Percentiles rank a stretch among this genome's conserved stretches.
Evolutionary conservation across 257 asterid genomes (phyloP).

Genomic region (Gentiana straminea): DNA sequence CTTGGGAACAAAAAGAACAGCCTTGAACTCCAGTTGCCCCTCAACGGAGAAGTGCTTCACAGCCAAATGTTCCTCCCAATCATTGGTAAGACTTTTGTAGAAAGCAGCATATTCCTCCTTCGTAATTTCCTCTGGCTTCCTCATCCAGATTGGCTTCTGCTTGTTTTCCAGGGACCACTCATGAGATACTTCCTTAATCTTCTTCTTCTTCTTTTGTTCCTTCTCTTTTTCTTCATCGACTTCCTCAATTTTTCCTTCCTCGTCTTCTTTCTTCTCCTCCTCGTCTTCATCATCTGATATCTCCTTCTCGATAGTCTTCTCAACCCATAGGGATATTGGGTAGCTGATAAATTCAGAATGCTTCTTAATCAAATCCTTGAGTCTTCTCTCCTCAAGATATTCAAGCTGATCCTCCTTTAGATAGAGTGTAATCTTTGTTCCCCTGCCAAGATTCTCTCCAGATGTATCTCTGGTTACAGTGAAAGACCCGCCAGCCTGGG

Average conservation of each 20-base stretch:
- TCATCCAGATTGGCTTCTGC: slow-evolving; percentile 58
- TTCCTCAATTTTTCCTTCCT: slow-evolving; percentile 52
- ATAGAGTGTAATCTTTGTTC: slow-evolving; percentile 37
- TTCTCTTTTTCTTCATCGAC: slow-evolving; percentile 43
- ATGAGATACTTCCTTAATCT: slow-evolving; percentile 45
- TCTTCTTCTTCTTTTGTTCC: slow-evolving; percentile 43
- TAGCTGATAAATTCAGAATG: slow-evolving; percentile 53
- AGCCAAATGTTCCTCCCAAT: slow-evolving; percentile 51
- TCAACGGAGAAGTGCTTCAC: slow-evolving; percentile 58
- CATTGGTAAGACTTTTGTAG: slow-evolving; percentile 50
- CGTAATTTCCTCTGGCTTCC: slow-evolving; percentile 50
- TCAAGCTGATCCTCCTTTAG: slow-evolving; percentile 60
- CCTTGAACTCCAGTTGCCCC: slow-evolving; percentile 56
- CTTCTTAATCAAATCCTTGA: slow-evolving; percentile 49
- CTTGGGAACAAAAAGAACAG: slow-evolving; percentile 45
- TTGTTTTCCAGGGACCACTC: slow-evolving; percentile 46
- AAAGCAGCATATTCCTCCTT: slow-evolving; percentile 56
- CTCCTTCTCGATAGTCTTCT: slow-evolving; percentile 50
- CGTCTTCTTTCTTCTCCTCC: slow-evolving; percentile 43
- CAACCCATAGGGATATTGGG: slow-evolving; percentile 48
- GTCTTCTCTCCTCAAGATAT: slow-evolving; percentile 47
- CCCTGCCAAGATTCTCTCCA: slow-evolving; percentile 48
- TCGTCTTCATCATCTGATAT: slow-evolving; percentile 51
- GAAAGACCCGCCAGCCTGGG: slow-evolving; percentile 58
- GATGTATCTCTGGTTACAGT: slow-evolving; percentile 41